These are phyloP conservation scores for Neltuma alba DNA, from an alignment of 306 rosid species.

Conservation along the genomic window DNA sequence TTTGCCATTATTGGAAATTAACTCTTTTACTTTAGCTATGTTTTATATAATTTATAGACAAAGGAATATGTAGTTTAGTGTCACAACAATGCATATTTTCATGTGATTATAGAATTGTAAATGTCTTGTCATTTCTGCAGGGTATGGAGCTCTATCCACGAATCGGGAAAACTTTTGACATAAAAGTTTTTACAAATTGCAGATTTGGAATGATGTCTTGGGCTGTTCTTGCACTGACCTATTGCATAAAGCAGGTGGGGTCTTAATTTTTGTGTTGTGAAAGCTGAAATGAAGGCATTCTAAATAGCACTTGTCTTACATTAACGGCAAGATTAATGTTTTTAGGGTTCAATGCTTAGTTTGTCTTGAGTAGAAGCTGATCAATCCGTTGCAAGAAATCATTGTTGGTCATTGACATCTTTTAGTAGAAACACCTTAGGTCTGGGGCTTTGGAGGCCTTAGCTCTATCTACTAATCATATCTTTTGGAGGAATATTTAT, in stretches of 20 bases:
- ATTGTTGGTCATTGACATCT: conserved; percentile 20
- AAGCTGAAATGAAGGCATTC: conserved; percentile 4
- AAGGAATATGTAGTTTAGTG: conserved; percentile 6
- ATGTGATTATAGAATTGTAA: conserved; percentile 16
- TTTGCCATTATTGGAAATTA: not conserved
- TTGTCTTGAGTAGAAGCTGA: not conserved
- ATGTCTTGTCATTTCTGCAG: conserved; percentile 51
- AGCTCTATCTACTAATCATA: not conserved
- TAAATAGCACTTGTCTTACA: not conserved
- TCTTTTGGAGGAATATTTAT: conserved; percentile 20
- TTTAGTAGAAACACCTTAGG: conserved; percentile 16
- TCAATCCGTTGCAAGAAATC: conserved; percentile 14
- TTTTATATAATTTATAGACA: conserved; percentile 23
- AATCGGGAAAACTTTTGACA: conserved; percentile 87
- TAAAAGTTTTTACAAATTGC: conserved; percentile 96
- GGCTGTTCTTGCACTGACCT: conserved; percentile 98
- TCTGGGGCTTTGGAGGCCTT: conserved; percentile 10
- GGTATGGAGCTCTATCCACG: conserved; percentile 99
- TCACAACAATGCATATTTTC: not conserved
- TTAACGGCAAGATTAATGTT: conserved; percentile 13
- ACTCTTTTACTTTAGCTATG: conserved; percentile 9
- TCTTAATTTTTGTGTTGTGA: conserved; percentile 29
- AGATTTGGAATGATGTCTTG: conserved; percentile 99
- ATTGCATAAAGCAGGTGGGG: conserved; percentile 96
- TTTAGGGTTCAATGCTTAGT: conserved; percentile 21